Base-by-base conservation (phyloP, 2,329 filamentous ascomycete species). In the Ophidiomyces ophidiicola region DNA sequence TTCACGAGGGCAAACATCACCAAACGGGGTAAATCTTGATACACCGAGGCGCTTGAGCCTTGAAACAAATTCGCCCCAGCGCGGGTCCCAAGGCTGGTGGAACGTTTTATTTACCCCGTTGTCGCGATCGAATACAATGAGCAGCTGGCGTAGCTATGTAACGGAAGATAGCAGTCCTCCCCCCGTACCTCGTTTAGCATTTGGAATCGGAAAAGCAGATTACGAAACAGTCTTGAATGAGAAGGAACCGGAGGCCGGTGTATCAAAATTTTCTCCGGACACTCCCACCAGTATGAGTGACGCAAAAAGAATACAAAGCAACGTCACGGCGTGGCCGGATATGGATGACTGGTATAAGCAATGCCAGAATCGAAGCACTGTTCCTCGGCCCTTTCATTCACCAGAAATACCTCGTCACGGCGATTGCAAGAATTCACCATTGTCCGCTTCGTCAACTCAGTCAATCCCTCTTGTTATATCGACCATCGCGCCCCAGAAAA, bases 81-180 rank as follows among this genome's bases (percentile, higher is more conserved):
- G 56, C 20, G 52, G 59, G 18, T 69, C 66, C 0, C 62, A 67
- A 41, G 66, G 66, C 12, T 69, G 66, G 66, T 69, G 66, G 66
- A 69, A 60, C 19, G 57, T 62, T 32, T 52, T 68, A 15, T 56
- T 67, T 2, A 67, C 66, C 1, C 66, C 66, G 1, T 50, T 67
- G 17, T 54, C 57, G 20, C 55, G 59, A 26, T 60, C 57, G 17
- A 58, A 52, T 40, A 59, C 60, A 2, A 36, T 57, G 2, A 45
- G 50, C 1, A 53, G 54, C 39, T 33, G 55, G 53, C 43, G 56
- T 52, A 12, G 51, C 50, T 8, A 39, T 49, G 3, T 49, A 44
- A 4, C 41, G 43, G 25, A 43, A 33, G 23, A 44, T 19, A 44
- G 42, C 23, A 44, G 37, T 18, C 46, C 43, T 6, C 59, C 57